phyloP scores from a whole-genome alignment of 116 monocot species.

The Iris pallida region DNA sequence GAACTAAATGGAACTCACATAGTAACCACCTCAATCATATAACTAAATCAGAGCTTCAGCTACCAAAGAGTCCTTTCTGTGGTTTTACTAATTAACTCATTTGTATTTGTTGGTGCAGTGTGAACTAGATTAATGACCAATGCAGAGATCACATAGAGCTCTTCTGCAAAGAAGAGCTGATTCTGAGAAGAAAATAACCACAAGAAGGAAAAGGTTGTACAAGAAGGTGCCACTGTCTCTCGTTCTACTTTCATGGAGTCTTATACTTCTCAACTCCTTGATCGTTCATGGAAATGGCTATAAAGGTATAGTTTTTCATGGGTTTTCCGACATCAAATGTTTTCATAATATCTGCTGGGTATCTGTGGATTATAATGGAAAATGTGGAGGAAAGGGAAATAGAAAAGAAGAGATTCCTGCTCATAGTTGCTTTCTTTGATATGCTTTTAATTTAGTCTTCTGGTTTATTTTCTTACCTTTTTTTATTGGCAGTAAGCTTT shows the following conservation, averaged over 20 bases:
- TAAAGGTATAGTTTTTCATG: conserved; percentile 34
- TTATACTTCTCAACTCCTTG: conserved; percentile 45
- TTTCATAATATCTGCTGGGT: not conserved
- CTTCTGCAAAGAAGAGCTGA: conserved; percentile 61
- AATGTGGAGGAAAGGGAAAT: not conserved
- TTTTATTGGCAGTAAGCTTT: not conserved
- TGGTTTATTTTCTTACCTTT: not conserved
- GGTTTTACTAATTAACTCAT: not conserved
- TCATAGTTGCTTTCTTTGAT: not conserved
- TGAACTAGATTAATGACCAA: conserved; percentile 31
- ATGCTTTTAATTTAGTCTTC: not conserved
- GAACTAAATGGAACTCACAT: too few relatives aligned
- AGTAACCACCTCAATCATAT: too few relatives aligned
- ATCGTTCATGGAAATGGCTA: conserved; percentile 49
- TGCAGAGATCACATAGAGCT: conserved; percentile 72
- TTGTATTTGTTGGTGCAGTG: not conserved
- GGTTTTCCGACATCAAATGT: not conserved
- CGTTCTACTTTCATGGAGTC: conserved; percentile 47
- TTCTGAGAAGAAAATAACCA: conserved; percentile 7
- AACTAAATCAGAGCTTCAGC: too few relatives aligned
- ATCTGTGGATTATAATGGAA: not conserved
- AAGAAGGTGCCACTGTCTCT: conserved; percentile 33
- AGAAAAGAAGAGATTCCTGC: not conserved
- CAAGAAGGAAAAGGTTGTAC: conserved; percentile 26
- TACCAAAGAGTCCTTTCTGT: too few relatives aligned